Evolutionary conservation across 306 rosid genomes (phyloP), one percentile per base, ranked within the genome.

Genomic region (Glycyrrhiza uralensis): DNA sequence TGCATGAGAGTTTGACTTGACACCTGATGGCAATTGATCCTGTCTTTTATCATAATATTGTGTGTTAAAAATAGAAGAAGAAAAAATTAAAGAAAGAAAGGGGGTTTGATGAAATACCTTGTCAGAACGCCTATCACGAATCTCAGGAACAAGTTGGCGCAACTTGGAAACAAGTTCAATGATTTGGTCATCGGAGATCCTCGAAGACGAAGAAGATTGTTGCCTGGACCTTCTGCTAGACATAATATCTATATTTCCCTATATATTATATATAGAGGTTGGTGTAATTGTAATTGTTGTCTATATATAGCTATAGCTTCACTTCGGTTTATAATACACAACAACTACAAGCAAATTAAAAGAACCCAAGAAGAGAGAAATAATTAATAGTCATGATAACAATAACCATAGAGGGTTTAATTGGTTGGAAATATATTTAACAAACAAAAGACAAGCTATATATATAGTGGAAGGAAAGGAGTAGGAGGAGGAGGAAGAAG

Each of bases 81-180:
- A 7, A 14, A 0, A 15, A 15, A 32, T 1, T 3, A 7, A 15
- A 30, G 1, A 14, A 23, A 32, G 3, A 61, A 38, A 20, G 5
- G 28, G 13, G 7, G 33, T 15, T n/a, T 3, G 11, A 3, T n/a
- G 13, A 36, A 41, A 66, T 77, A 94, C 99, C 99, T 89, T 94
- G 58, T 85, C 88, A 42, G 99, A 83, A 76, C 96, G 97, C 72
- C 97, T 85, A 55, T 85, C 73, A 14, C 90, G 90, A 71, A 94
- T 91, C 91, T 94, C 99, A 62, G 99, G 99, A 69, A 94, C 97
- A 63, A 91, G 97, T 76, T 89, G 97, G 49, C 99, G 99, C 81
- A 94, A 79, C 88, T 91, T 91, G 50, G 99, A 85, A 71, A 94
- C 88, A 55, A 94, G 97, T 7, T 94, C 92, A 41, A 94, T 90